Evolutionary conservation across 225 moss, liverwort and hornwort genomes (phyloP).

Genomic region (Polytrichum commune): DNA sequence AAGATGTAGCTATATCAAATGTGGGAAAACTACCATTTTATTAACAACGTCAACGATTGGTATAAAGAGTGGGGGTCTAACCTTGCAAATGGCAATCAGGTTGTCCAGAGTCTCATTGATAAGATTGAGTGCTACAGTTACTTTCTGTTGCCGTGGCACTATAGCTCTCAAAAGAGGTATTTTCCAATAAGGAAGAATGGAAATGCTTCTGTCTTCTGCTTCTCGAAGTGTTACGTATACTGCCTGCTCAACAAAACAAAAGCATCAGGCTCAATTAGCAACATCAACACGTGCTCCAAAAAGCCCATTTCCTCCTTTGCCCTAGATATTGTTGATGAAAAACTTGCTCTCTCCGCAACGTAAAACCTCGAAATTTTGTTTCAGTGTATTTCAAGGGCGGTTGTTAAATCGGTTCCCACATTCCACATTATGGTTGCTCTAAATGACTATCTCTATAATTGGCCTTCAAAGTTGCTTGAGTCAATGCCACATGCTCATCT

Average conservation of each 20-base stretch:
- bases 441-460: too few species aligned
- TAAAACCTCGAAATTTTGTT: too few species aligned
- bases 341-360: too few species aligned
- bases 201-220: conserved; percentile 75
- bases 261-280: too few species aligned
- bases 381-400: too few species aligned
- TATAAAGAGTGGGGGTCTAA: conserved; percentile 10
- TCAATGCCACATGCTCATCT: too few species aligned
- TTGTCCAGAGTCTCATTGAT: conserved; percentile 68
- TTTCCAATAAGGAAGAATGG: conserved; percentile 81
- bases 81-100: conserved; percentile 75
- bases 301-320: too few species aligned
- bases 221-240: conserved; percentile 73
- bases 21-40: not conserved
- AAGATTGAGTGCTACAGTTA: conserved; percentile 58
- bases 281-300: too few species aligned
- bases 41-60: not conserved
- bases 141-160: conserved; percentile 68
- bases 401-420: too few species aligned
- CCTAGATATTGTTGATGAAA: too few species aligned
- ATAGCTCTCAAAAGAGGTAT: conserved; percentile 73
- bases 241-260: conserved; percentile 37
- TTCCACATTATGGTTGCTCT: too few species aligned
- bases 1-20: not conserved
- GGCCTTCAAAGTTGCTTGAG: too few species aligned